Evolutionary conservation across 2,329 filamentous ascomycete species (phyloP), one percentile per base, ranked within the genome.

Genomic region (Plenodomus tracheiphilus): DNA sequence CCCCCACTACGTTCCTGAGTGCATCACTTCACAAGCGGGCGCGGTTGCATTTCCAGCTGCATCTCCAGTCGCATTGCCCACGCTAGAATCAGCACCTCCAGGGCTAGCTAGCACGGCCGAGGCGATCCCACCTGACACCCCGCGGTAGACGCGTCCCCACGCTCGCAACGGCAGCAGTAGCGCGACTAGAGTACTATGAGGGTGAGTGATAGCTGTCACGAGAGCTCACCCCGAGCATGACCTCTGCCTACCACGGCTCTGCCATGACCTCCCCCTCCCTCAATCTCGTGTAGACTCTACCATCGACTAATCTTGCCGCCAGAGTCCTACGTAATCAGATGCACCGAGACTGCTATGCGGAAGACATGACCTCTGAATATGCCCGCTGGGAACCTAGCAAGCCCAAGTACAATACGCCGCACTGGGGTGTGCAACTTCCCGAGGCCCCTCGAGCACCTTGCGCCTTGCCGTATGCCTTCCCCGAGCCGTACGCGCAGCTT

Each of bases 301-400:
- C 38, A 35, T 35, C 38, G 48, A 53, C 68, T 71, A 59, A 71
- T 60, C 53, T 56, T 49, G 51, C 47, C 28, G 43, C 50, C 50
- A 58, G 59, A 56, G 51, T 47, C 51, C 44, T 43, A 51, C 53
- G 51, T 69, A 62, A 52, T 46, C 28, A 40, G 35, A 43, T 21
- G 39, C 47, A 46, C 51, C 59, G 41, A 51, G 53, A 64, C 53
- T 65, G 58, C 59, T 65, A 73, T 73, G 69, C 65, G 56, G 53
- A 66, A 61, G 68, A 69, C 58, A 71, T 71, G 69, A 69, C 64
- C 48, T 65, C 66, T 46, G 68, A 72, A 53, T 66, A 63, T 51
- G 61, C 62, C 56, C 64, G 59, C 53, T 67, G 68, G 65, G 65
- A 71, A 56, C 56, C 55, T 47, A 58, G 52, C 54, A 64, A 61